Conservation (phyloP, 202 grass and related monocot genomes). For the Carex sylvatica region DNA sequence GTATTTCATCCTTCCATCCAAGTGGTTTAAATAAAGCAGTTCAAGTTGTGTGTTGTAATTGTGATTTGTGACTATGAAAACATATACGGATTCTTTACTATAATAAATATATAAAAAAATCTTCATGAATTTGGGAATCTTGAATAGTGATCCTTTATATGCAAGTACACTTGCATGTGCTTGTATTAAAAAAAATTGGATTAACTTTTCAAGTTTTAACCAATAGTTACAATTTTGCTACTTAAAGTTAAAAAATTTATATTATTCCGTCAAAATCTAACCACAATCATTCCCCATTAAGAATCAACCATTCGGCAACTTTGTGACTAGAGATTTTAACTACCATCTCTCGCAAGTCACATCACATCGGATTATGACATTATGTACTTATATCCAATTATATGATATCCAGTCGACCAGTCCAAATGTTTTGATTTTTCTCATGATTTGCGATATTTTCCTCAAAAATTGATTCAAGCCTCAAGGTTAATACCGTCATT, state of each 20-base stretch:
- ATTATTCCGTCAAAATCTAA: too few relatives aligned
- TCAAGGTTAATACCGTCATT: background rate
- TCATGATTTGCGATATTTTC: background rate
- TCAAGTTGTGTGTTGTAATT: too few relatives aligned
- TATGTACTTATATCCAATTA: background rate
- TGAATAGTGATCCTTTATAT: too few relatives aligned
- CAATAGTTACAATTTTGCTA: too few relatives aligned
- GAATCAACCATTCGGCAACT: slow-evolving; percentile 15
- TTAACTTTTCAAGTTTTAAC: too few relatives aligned
- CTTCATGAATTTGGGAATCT: too few relatives aligned
- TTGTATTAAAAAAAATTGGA: too few relatives aligned
- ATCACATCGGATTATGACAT: slow-evolving; percentile 23
- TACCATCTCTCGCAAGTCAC: slow-evolving; percentile 2
- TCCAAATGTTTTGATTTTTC: slow-evolving; percentile 7
- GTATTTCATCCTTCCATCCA: too few relatives aligned
- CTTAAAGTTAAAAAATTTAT: too few relatives aligned
- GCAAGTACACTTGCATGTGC: too few relatives aligned
- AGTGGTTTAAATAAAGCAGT: too few relatives aligned
- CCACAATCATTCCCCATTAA: background rate
- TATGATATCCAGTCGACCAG: too few relatives aligned
- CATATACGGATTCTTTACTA: background rate
- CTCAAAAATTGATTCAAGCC: background rate
- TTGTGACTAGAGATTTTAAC: slow-evolving; percentile 10
- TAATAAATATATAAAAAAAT: background rate
- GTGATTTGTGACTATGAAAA: background rate